phyloP scores from a whole-genome alignment of 768 basidiomycete species.

The Russula lepida region DNA sequence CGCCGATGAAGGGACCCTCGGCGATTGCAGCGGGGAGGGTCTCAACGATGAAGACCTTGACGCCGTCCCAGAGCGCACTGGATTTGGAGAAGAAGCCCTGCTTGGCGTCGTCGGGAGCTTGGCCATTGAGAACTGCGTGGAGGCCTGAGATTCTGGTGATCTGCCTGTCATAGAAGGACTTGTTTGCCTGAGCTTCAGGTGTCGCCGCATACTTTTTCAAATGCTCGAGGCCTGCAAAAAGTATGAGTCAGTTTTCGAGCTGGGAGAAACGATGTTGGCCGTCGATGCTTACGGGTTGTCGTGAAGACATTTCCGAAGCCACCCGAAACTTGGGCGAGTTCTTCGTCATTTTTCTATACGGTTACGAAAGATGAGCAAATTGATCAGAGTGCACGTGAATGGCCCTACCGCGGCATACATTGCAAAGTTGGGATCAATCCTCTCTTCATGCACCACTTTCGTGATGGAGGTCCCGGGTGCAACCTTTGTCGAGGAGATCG shows the following conservation, averaged over 20 bases:
- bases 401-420: slow-evolving; percentile 33
- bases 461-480: slow-evolving; percentile 31
- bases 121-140: slow-evolving; percentile 36
- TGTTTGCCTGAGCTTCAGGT: slow-evolving; percentile 31
- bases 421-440: slow-evolving; percentile 47
- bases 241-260: background rate
- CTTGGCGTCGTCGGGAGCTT: slow-evolving; percentile 30
- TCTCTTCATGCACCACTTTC: slow-evolving; percentile 36
- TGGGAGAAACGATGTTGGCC: background rate
- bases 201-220: slow-evolving; percentile 32
- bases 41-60: slow-evolving; percentile 33
- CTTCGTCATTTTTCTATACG: slow-evolving; percentile 37
- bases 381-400: background rate
- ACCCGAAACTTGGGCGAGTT: slow-evolving; percentile 32
- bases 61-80: slow-evolving; percentile 31
- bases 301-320: slow-evolving; percentile 32
- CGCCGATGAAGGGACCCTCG: slow-evolving; percentile 41
- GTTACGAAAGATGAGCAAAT: background rate
- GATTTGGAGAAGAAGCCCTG: slow-evolving; percentile 35
- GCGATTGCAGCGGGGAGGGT: slow-evolving; percentile 37
- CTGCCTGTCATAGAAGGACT: slow-evolving; percentile 39
- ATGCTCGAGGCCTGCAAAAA: slow-evolving; percentile 34
- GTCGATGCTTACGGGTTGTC: slow-evolving; percentile 32
- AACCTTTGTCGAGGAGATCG: slow-evolving; percentile 32
- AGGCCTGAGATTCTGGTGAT: slow-evolving; percentile 33